phyloP scores from a whole-genome alignment of 805 yeast genomes.

The Candida sakaeoensis region DNA sequence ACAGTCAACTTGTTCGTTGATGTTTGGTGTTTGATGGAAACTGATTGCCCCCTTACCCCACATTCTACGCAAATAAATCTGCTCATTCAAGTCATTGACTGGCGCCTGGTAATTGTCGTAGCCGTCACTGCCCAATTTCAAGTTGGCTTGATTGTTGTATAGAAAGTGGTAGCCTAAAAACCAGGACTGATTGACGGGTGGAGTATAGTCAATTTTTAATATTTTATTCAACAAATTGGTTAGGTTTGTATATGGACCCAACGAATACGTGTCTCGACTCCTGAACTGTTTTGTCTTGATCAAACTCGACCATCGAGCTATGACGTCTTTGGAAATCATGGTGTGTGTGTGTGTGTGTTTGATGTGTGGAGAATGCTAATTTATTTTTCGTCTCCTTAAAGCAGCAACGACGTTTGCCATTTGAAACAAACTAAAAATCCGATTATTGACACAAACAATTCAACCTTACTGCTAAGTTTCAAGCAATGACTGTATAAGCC shows the following conservation, averaged over 20 bases:
- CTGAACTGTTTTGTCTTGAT: slow-evolving; percentile 18
- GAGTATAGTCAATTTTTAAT: slow-evolving; percentile 6
- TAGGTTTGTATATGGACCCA: slow-evolving; percentile 19
- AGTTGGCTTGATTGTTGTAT: slow-evolving; percentile 58
- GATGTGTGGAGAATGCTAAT: too few relatives aligned
- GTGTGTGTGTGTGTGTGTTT: too few relatives aligned
- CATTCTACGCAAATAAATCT: slow-evolving; percentile 56
- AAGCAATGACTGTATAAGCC: too few relatives aligned
- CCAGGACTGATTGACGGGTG: slow-evolving; percentile 5
- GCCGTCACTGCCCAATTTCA: slow-evolving; percentile 62
- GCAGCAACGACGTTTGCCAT: neutral
- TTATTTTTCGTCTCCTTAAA: neutral
- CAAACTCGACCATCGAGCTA: slow-evolving; percentile 17
- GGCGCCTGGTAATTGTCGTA: slow-evolving; percentile 81
- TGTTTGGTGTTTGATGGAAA: slow-evolving; percentile 26
- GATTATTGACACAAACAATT: neutral
- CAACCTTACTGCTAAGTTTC: too few relatives aligned
- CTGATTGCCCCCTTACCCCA: slow-evolving; percentile 74
- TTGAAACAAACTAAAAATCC: neutral
- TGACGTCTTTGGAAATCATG: slow-evolving; percentile 5
- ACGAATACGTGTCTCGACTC: slow-evolving; percentile 18
- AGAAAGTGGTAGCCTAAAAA: slow-evolving; percentile 59
- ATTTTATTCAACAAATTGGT: slow-evolving; percentile 13
- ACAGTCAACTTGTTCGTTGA: slow-evolving; percentile 39
- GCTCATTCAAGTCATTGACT: slow-evolving; percentile 12